A percentile compares a stretch with the other conserved stretches of the same genome.
phyloP scores from a whole-genome alignment of 441 rosid species.

The Populus hybrid region DNA sequence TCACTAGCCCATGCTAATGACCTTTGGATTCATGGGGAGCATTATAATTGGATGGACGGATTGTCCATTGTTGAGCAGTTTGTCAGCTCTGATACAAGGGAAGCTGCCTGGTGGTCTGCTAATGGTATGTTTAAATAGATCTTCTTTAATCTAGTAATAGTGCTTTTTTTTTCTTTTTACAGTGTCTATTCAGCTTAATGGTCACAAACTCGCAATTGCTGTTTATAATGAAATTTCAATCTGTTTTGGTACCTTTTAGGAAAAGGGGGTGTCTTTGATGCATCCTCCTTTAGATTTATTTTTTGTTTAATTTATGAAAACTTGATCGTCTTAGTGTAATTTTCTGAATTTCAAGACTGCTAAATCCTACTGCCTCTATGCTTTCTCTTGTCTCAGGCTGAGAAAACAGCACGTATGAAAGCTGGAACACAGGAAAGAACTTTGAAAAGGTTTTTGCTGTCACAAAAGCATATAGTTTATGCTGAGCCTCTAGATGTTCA shows the following conservation, averaged over 20 bases:
- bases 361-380: constrained; percentile 7
- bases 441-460: constrained; percentile 53
- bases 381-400: constrained; percentile 44
- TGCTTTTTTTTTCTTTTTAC: no score
- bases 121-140: no score
- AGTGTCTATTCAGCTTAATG: no score
- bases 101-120: no score
- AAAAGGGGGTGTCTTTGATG: constrained; percentile 1
- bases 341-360: constrained; percentile 5
- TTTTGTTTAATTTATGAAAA: constrained; percentile 7
- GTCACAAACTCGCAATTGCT: no score
- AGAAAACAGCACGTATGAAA: constrained; percentile 64
- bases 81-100: no score
- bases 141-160: no score
- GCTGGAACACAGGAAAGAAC: constrained; percentile 73
- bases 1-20: constrained; percentile 38
- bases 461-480: constrained; percentile 35
- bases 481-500: constrained; percentile 81
- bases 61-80: no score
- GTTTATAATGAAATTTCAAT: no score
- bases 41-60: no score
- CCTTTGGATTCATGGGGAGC: no score
- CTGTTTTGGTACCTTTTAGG: no score
- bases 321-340: background rate
- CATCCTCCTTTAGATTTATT: constrained; percentile 7